Base-by-base conservation (phyloP, 352 stramenopile genomes). In the Elongisporangium undulatum region DNA sequence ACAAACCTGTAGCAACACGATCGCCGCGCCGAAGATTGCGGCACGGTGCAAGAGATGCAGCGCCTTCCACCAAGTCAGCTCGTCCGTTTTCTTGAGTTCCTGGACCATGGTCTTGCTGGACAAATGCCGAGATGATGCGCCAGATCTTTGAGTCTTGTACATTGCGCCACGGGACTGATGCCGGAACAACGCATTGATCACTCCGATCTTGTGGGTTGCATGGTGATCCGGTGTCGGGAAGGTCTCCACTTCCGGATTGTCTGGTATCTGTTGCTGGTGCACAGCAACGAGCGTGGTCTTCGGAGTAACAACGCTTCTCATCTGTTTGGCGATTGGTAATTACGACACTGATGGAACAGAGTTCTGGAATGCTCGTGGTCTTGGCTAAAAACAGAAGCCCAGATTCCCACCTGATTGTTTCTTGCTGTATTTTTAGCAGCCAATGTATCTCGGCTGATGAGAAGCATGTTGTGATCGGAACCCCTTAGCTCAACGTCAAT, bases 1-100 rank as follows among this genome's bases (percentile, higher is more conserved):
- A 26, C 56, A 56, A n/a, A 24, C 50, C 12, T 49, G 16, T 9
- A 67, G 12, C 41, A 67, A 66, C 7, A 61, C 22, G 16, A 70
- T 22, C n/a, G 59, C 59, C 7, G 49, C 58, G 1, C 8, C 53
- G 22, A 67, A 58, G 26, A 66, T 63, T 17, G 48, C 41, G 5
- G 62, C 6, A 16, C 58, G 53, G 21, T 65, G 63, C 7, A 66
- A 5, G 7, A 62, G 51, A 51, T 62, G 58, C 7, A 56, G 10
- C 15, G 39, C 55, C 20, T 26, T 41, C 12, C 55, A 16, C 10
- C 15, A 20, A 17, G 55, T 51, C 24, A 58, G 34, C 13, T 56
- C 41, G 15, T 54, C 38, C 19, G 53, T 41, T 41, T 41, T 41
- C 29, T 41, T 41, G 29, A 41, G 29, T 15, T 41, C 29, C 29